These are phyloP conservation scores for Ustilago shanxiensis DNA, from an alignment of 1,284 basidiomycete species.

Conservation along the genomic window DNA sequence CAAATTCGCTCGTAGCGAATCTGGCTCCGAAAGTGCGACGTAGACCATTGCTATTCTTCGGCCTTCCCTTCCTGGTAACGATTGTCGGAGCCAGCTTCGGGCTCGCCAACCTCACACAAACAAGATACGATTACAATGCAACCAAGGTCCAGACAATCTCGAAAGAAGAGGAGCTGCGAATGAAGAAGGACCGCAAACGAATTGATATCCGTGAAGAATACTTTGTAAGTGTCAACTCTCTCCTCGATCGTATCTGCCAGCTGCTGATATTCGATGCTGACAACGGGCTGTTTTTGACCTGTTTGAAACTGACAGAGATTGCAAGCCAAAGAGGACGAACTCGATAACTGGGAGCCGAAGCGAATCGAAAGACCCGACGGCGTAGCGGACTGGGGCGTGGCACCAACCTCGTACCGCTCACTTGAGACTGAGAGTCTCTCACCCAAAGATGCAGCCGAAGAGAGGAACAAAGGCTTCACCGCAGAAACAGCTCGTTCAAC, in stretches of 20 bases:
- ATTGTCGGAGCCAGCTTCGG: constrained; percentile 91
- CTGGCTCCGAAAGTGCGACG: constrained; percentile 64
- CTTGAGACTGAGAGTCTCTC: constrained; percentile 71
- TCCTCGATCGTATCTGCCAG: too few relatives aligned
- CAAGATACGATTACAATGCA: constrained; percentile 88
- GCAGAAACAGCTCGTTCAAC: constrained; percentile 20
- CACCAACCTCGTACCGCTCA: constrained; percentile 69
- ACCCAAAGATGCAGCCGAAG: constrained; percentile 17
- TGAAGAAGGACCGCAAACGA: constrained; percentile 83
- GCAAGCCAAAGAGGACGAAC: constrained; percentile 77
- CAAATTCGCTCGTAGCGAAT: constrained; percentile 29
- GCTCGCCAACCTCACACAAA: constrained; percentile 86
- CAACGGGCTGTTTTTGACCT: not conserved
- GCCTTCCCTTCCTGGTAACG: constrained; percentile 85
- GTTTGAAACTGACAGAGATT: constrained; percentile 25
- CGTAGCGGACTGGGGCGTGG: constrained; percentile 87
- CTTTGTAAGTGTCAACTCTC: constrained; percentile 73
- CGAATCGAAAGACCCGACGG: constrained; percentile 85
- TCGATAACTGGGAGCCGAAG: constrained; percentile 88
- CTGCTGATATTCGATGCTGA: not conserved
- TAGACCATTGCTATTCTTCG: constrained; percentile 76
- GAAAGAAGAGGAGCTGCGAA: constrained; percentile 85
- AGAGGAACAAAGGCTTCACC: constrained; percentile 31
- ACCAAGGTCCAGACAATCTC: constrained; percentile 81
- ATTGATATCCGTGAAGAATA: constrained; percentile 96